Base-by-base conservation (phyloP, 2,329 filamentous ascomycete genomes). In the Fusarium longipes region DNA sequence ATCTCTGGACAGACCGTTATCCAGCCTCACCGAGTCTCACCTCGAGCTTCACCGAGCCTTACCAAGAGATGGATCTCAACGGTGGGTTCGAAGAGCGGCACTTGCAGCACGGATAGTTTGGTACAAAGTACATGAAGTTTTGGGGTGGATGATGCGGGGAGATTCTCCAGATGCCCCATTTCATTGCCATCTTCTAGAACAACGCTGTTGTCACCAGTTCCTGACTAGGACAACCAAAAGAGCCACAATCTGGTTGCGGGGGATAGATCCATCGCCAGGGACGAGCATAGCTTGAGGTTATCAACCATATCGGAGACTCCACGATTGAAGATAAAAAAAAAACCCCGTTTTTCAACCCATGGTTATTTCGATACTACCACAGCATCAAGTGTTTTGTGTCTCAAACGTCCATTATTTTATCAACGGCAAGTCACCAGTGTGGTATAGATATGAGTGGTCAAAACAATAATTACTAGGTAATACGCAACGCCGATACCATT, bases 101-200 rank as follows among this genome's bases (percentile, higher is more conserved):
- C 70, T 72, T 74, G 71, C 68, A 73, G 71, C 70, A 73, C 70
- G 68, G 70, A 73, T 73, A 54, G 68, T 63, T 54, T 65, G 68
- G 71, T 73, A 72, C 69, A 73, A 70, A 70, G 69, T 71, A 73
- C 71, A 69, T 58, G 61, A 58, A 51, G 57, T 40, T 47, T 69
- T 67, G 62, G 65, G 56, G 65, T 63, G 66, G 70, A 47, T 50
- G 68, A 71, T 73, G 71, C 70, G 71, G 71, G 71, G 71, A 63
- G 68, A 58, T 57, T 59, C 70, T 73, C 71, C 70, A 73, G 67
- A 72, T 72, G 70, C 70, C 70, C 71, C 71, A 69, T 73, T 43
- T 54, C 67, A 70, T 63, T 42, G 49, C 50, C 54, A 68, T 68
- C 57, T 71, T 73, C 65, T 73, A 65, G 70, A 73, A 70, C 39